These are phyloP conservation scores for Myriangium duriaei DNA, from an alignment of 2,329 filamentous ascomycete genomes.

Conservation along the genomic window DNA sequence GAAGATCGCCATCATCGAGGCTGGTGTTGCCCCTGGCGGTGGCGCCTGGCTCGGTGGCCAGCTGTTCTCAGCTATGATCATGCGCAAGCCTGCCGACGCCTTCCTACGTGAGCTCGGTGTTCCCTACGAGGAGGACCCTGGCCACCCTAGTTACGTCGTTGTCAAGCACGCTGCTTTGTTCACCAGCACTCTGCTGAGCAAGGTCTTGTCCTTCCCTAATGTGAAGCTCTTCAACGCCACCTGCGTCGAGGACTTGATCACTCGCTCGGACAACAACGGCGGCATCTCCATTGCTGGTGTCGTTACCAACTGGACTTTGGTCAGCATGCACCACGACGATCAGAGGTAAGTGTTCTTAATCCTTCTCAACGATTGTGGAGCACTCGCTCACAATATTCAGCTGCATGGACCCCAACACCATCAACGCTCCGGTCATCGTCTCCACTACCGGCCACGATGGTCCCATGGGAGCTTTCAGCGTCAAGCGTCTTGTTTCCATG, in stretches of 20 bases:
- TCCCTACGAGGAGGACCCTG: constrained; percentile 73
- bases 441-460: constrained; percentile 85
- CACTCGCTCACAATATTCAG: constrained; percentile 34
- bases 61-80: constrained; percentile 89
- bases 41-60: constrained; percentile 90
- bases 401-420: constrained; percentile 96
- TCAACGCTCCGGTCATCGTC: constrained; percentile 81
- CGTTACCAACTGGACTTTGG: constrained; percentile 92
- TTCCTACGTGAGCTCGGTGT: constrained; percentile 75
- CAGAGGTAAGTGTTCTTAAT: constrained; percentile 10
- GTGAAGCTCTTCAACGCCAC: constrained; percentile 96
- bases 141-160: constrained; percentile 56
- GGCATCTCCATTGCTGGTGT: constrained; percentile 69
- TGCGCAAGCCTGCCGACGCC: constrained; percentile 80
- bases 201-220: constrained; percentile 75
- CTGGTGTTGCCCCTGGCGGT: constrained; percentile 73
- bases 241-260: constrained; percentile 83
- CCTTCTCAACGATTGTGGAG: constrained; percentile 7
- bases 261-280: constrained; percentile 45
- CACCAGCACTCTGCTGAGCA: constrained; percentile 74
- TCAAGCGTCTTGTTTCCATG: constrained; percentile 87
- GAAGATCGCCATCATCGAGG: constrained; percentile 84
- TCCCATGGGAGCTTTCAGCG: constrained; percentile 81
- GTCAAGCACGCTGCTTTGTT: constrained; percentile 91
- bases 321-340: constrained; percentile 43